Conservation (phyloP, 768 basidiomycete species). For the Boletus sp. region DNA sequence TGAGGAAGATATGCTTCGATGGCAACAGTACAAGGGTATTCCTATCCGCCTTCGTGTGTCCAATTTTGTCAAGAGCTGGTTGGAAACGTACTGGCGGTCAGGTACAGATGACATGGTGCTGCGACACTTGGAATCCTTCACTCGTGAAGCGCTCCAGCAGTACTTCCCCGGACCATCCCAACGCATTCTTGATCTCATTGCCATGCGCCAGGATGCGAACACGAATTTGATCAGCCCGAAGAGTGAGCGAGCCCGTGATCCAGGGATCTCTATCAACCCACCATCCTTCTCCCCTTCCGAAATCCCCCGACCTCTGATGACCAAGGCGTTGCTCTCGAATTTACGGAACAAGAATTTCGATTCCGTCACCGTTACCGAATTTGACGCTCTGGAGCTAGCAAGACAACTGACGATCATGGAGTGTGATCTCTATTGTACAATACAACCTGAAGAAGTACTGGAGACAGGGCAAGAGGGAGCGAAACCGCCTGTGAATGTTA, state of each 20-base stretch:
- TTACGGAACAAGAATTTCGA: conserved; percentile 65
- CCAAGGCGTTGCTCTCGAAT: conserved; percentile 65
- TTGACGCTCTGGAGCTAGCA: conserved; percentile 88
- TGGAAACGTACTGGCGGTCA: conserved; percentile 87
- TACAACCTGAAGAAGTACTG: conserved; percentile 85
- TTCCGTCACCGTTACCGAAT: conserved; percentile 75
- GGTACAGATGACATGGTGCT: conserved; percentile 67
- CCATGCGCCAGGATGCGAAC: conserved; percentile 48
- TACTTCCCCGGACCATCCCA: conserved; percentile 70
- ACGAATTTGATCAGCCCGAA: conserved; percentile 51
- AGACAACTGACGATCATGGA: conserved; percentile 95
- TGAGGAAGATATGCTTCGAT: conserved; percentile 60
- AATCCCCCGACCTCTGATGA: conserved; percentile 84
- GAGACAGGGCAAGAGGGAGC: conserved; percentile 74
- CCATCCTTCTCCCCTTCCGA: conserved; percentile 52
- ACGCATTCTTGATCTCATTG: conserved; percentile 67
- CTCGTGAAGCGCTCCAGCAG: conserved; percentile 53
- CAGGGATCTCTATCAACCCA: conserved; percentile 71
- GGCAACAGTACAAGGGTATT: conserved; percentile 85
- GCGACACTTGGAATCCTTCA: conserved; percentile 55
- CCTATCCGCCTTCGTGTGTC: conserved; percentile 89
- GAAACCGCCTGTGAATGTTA: conserved; percentile 65
- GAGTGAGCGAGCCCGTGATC: conserved; percentile 66
- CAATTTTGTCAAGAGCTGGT: conserved; percentile 92
- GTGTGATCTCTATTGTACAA: conserved; percentile 78